Evolutionary conservation across 208 protist species (phyloP).

Genomic region (Tritrichomonas foetus): DNA sequence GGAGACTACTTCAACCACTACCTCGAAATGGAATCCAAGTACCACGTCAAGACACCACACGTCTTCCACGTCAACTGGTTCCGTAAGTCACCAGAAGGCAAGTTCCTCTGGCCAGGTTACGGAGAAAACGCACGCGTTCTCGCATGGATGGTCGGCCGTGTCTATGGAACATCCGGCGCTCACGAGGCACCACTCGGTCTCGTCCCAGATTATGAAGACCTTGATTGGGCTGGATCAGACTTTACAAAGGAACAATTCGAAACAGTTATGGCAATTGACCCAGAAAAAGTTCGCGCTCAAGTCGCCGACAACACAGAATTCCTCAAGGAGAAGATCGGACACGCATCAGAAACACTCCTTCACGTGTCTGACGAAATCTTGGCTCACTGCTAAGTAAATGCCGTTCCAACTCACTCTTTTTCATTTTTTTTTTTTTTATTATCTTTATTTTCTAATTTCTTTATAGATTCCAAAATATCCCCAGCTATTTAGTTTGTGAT

Average conservation of each 20-base stretch:
- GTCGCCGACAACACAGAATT: background rate
- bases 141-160: too few relatives aligned
- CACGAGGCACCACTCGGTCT: background rate
- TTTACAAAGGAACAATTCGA: background rate
- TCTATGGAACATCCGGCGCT: background rate
- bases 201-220: background rate
- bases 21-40: constrained; percentile 70
- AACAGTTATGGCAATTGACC: background rate
- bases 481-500: background rate
- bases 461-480: background rate
- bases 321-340: background rate
- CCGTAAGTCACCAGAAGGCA: constrained; percentile 48
- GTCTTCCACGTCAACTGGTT: constrained; percentile 77
- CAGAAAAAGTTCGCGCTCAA: background rate
- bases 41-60: constrained; percentile 68
- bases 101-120: constrained; percentile 71
- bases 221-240: background rate
- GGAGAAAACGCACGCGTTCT: constrained; percentile 66
- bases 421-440: background rate
- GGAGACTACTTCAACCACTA: too few relatives aligned
- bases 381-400: background rate
- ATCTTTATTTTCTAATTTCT: background rate
- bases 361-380: background rate
- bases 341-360: background rate
- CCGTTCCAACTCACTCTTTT: background rate